phyloP scores from a whole-genome alignment of 495 filamentous ascomycete genomes.

The Xylaria grammica region DNA sequence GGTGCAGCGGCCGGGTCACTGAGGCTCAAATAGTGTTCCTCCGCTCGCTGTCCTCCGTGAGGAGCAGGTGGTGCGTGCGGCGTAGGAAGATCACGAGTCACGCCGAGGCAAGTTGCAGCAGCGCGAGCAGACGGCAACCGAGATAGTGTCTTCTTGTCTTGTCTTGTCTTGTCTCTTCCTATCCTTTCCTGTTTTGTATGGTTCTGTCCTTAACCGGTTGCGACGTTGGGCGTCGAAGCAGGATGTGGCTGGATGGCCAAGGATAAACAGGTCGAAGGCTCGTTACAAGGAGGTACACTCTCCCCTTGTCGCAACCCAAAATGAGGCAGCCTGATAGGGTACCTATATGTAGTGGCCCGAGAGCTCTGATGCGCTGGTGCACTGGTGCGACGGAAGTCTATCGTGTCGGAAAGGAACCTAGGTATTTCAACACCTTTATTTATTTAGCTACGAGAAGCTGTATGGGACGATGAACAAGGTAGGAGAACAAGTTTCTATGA shows the following conservation, averaged over 20 bases:
- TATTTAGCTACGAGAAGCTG: neutral
- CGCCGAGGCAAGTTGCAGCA: constrained; percentile 1
- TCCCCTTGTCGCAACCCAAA: neutral
- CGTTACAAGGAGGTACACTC: neutral
- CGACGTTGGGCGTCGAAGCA: neutral
- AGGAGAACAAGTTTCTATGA: neutral
- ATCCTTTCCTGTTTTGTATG: neutral
- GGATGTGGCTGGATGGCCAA: neutral
- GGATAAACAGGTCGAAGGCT: neutral
- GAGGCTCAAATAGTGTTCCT: constrained; percentile 16
- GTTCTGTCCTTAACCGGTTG: neutral
- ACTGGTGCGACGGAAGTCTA: neutral
- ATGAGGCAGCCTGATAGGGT: neutral
- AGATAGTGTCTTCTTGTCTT: neutral
- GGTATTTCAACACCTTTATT: neutral
- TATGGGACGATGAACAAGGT: neutral
- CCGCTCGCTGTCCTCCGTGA: constrained; percentile 3
- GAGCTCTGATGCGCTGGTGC: constrained; percentile 3
- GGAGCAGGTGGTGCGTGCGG: neutral
- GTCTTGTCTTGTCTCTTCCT: neutral
- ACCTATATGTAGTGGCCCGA: neutral
- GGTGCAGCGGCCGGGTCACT: constrained; percentile 12
- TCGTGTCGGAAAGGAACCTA: neutral
- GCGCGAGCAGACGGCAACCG: neutral
- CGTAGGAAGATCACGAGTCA: neutral